Percentiles rank a stretch among this genome's conserved stretches.
phyloP scores from a whole-genome alignment of 129 eudicot genomes.

The Escallonia herrerae region DNA sequence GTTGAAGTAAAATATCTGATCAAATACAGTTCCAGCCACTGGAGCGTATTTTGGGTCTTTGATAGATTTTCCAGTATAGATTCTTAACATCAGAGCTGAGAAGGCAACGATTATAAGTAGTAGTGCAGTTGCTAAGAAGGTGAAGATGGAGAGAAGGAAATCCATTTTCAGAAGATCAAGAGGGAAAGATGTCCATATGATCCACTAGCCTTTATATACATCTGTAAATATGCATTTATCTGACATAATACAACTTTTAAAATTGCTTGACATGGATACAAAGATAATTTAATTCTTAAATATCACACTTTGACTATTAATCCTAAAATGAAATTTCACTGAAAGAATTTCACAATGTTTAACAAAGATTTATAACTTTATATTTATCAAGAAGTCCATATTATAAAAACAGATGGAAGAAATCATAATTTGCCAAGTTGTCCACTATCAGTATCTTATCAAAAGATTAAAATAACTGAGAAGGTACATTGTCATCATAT shows the following conservation, averaged over 20 bases:
- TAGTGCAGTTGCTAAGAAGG: conserved; percentile 16
- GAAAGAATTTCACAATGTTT: too few relatives aligned
- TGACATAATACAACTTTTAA: neutral
- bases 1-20: conserved; percentile 41
- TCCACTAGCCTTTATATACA: neutral
- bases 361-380: too few relatives aligned
- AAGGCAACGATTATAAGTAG: conserved; percentile 24
- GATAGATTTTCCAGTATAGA: conserved; percentile 42
- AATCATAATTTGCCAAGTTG: too few relatives aligned
- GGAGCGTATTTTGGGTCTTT: conserved; percentile 39
- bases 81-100: conserved; percentile 23
- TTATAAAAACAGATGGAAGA: too few relatives aligned
- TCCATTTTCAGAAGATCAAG: conserved; percentile 25
- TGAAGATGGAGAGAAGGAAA: conserved; percentile 23
- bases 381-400: too few relatives aligned
- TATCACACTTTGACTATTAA: neutral
- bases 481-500: too few relatives aligned
- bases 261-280: too few relatives aligned
- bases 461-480: too few relatives aligned
- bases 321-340: neutral
- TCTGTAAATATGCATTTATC: neutral
- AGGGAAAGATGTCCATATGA: conserved; percentile 9
- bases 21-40: conserved; percentile 51
- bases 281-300: too few relatives aligned
- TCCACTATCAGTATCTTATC: too few relatives aligned